A percentile compares a stretch with the other conserved stretches of the same genome.
These are phyloP conservation scores for Bruguiera sexangula DNA, from an alignment of 345 rosid genomes.

Conservation along the genomic window DNA sequence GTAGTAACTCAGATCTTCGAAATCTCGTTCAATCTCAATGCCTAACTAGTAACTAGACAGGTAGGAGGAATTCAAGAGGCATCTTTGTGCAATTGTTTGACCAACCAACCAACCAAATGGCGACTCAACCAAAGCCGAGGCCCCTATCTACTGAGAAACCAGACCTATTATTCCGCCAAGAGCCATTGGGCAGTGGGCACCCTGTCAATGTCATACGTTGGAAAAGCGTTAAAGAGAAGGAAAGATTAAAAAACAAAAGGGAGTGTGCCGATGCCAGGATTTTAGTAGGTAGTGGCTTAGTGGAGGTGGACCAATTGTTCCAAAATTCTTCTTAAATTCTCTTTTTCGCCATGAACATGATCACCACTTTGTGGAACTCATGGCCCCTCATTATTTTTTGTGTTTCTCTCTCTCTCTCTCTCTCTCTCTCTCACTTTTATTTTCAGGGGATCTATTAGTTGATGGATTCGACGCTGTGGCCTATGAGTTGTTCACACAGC, in stretches of 20 bases:
- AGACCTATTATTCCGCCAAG: constrained; percentile 15
- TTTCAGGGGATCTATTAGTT: too few species aligned
- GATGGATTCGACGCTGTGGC: too few species aligned
- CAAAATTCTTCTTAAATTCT: constrained; percentile 6
- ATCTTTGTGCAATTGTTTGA: constrained; percentile 9
- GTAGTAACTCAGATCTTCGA: constrained; percentile 4
- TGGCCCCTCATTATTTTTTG: not conserved
- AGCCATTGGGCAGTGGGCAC: constrained; percentile 19
- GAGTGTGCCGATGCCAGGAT: not conserved
- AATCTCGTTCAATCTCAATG: not conserved
- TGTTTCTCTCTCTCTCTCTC: too few species aligned
- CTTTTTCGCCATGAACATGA: constrained; percentile 2
- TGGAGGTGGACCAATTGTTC: constrained; percentile 27
- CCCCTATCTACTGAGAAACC: constrained; percentile 6
- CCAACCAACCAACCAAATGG: constrained; percentile 13
- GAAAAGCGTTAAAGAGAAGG: constrained; percentile 1
- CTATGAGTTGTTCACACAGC: too few species aligned
- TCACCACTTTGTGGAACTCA: constrained; percentile 6
- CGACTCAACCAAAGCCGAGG: not conserved
- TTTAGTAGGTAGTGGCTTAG: constrained; percentile 1
- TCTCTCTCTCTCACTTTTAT: too few species aligned
- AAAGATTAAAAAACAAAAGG: not conserved
- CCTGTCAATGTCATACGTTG: not conserved
- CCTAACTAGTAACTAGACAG: constrained; percentile 8
- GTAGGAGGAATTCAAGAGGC: not conserved